Base-by-base conservation (phyloP, 1,139 yeast genomes). In the Pichia sp. region DNA sequence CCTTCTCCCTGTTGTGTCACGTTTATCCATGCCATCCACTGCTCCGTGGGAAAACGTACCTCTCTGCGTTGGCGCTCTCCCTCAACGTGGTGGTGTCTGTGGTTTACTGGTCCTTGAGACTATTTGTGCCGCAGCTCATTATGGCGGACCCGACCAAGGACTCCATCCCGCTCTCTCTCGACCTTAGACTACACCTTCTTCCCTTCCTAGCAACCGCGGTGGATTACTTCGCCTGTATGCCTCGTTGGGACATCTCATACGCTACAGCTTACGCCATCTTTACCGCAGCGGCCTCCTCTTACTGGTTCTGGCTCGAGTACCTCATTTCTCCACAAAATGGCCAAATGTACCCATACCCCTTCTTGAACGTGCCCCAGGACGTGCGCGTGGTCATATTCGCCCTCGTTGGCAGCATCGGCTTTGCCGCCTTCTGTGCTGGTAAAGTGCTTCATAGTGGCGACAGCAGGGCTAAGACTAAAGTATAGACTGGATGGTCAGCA, bases 101-200 rank as follows among this genome's bases (percentile, higher is more conserved):
- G 3, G 72, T 79, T 8, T 80, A 80, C 54, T 80, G 88, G 87
- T 76, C 79, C 0, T 63, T 79, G 45, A 59, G 77, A 41, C 41
- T 79, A 8, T 72, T 74, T 48, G 67, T 69, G 34, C 50, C 69
- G 23, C 58, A 63, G 13, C 52, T 75, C 36, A 69, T 70, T 20
- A 48, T 64, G 38, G 66, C 67, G 38, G 59, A 60, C 3, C n/a
- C n/a, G n/a, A 13, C 8, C 1, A 38, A 30, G 3, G 52, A 51
- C 3, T 34, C 47, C 8, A 60, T 78, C 27, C 74, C 80, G 1
- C 16, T 74, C n/a, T 23, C 46, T 2, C 60, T 72, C 6, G 88
- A 80, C 51, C 47, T 78, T 32, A 57, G 72, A 5, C 65, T 80
- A 43, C 88, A 80, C 54, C 58, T 75, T 27, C 56, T 74, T 55